Base-by-base conservation (phyloP, 2,329 filamentous ascomycete species). In the Xylaria sp. region DNA sequence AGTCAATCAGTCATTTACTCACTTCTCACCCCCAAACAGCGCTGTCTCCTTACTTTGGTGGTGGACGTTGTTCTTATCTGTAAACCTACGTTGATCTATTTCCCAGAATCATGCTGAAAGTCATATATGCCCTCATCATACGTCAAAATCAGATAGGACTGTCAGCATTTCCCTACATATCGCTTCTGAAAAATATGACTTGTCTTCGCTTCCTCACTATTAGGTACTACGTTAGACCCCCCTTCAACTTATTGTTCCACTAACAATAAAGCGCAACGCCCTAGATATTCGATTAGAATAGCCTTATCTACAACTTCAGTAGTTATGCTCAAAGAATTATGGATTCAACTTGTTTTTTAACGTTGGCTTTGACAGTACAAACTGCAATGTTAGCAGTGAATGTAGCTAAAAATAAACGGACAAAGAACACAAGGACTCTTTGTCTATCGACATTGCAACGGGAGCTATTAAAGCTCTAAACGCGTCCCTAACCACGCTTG, bases 391-490 rank as follows among this genome's bases (percentile, higher is more conserved):
- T 44, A 3, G 3, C 39, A 6, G 25, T 64, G 12, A 23, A 18
- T 6, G 13, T 13, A 48, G 20, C 54, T 61, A 68, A 68, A 62
- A 57, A 52, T 48, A 58, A 34, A 15, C 28, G 50, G 13, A 68
- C 58, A 70, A 66, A 65, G 61, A 23, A 12, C 9, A 51, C 57
- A 54, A 68, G 58, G 51, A 61, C n/a, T 28, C 20, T n/a, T 51
- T 41, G 52, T 65, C 13, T 48, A 18, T 41, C 23, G n/a, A 44
- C 12, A 23, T 25, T 56, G 63, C 28, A 66, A 69, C 41, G 39
- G 52, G 25, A 51, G 13, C 34, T 61, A 62, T 69, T 58, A 69
- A 58, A 56, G 44, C 62, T 28, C 48, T 41, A 39, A 44, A 37
- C 54, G n/a, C 37, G 2, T 18, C 54, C n/a, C 18, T 48, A 39